Percentiles rank a stretch among this genome's conserved stretches.
phyloP scores from a whole-genome alignment of 2,329 filamentous ascomycete species.

The Fusarium sp. region DNA sequence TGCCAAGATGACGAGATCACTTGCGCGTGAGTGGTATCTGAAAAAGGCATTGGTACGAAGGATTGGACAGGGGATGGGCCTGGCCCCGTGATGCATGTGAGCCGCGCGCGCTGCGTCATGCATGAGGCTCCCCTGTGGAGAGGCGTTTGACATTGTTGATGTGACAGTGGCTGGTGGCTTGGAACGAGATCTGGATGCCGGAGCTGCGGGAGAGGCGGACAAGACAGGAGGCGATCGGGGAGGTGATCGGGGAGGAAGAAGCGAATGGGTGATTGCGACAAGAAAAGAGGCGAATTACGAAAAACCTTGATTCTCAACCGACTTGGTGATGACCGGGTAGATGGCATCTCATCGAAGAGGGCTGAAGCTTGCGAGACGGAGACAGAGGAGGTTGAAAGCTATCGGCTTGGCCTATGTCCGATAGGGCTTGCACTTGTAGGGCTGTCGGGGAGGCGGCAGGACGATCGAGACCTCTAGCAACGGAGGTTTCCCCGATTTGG shows the following conservation, averaged over 20 bases:
- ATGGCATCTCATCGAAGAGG: conserved; percentile 9
- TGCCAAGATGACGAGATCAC: conserved; percentile 79
- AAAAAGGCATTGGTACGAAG: conserved; percentile 86
- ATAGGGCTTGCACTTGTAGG: background rate
- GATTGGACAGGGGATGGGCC: conserved; percentile 81
- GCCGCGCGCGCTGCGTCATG: conserved; percentile 9
- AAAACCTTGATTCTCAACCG: conserved; percentile 20
- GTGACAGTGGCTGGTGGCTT: conserved; percentile 10
- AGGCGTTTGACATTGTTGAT: conserved; percentile 36
- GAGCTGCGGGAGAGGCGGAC: conserved; percentile 6
- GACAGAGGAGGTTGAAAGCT: conserved; percentile 13
- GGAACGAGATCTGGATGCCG: background rate
- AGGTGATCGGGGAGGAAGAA: background rate
- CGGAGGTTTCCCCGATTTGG: background rate
- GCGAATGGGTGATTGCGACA: conserved; percentile 14
- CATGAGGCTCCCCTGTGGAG: conserved; percentile 10
- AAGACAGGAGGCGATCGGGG: background rate
- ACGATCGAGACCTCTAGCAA: conserved; percentile 21
- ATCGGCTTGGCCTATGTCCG: conserved; percentile 1
- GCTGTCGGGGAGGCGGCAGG: background rate
- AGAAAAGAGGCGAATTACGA: conserved; percentile 11
- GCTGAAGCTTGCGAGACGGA: conserved; percentile 7
- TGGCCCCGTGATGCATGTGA: conserved; percentile 53
- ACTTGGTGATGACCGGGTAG: conserved; percentile 14
- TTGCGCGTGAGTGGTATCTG: conserved; percentile 84